A percentile compares a stretch with the other conserved stretches of the same genome.
These are phyloP conservation scores for Colletotrichum liaoningense DNA, from an alignment of 2,329 filamentous ascomycete species.

Conservation along the genomic window DNA sequence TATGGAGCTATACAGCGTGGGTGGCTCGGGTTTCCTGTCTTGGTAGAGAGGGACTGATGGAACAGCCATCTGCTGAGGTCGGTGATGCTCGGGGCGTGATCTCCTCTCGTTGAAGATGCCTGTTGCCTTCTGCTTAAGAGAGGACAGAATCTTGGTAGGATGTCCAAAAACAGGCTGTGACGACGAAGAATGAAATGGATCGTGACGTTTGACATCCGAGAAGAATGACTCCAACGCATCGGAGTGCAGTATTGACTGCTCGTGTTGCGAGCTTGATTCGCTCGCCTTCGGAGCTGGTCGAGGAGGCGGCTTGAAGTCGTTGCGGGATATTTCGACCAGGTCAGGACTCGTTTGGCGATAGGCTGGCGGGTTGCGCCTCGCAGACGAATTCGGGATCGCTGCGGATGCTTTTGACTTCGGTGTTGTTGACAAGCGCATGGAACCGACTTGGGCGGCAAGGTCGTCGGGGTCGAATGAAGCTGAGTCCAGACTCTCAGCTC, in stretches of 20 bases:
- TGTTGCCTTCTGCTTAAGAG: conserved; percentile 66
- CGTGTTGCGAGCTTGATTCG: conserved; percentile 13
- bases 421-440: conserved; percentile 34
- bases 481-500: conserved; percentile 25
- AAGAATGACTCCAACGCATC: conserved; percentile 36
- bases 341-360: conserved; percentile 24
- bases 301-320: conserved; percentile 13
- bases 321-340: conserved; percentile 30
- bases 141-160: conserved; percentile 57
- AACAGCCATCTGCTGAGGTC: conserved; percentile 59
- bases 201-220: conserved; percentile 27
- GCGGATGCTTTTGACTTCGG: conserved; percentile 10
- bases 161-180: conserved; percentile 49
- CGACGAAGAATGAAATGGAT: conserved; percentile 35
- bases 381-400: conserved; percentile 7
- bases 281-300: conserved; percentile 14
- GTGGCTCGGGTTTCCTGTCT: conserved; percentile 58
- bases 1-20: conserved; percentile 61
- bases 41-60: conserved; percentile 60
- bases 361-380: conserved; percentile 10
- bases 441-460: conserved; percentile 34
- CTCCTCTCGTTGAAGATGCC: conserved; percentile 65
- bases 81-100: conserved; percentile 68
- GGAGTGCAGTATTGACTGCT: conserved; percentile 33
- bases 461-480: conserved; percentile 30